These are phyloP conservation scores for Neonectria neomacrospora DNA, from an alignment of 2,329 filamentous ascomycete species.

Conservation along the genomic window DNA sequence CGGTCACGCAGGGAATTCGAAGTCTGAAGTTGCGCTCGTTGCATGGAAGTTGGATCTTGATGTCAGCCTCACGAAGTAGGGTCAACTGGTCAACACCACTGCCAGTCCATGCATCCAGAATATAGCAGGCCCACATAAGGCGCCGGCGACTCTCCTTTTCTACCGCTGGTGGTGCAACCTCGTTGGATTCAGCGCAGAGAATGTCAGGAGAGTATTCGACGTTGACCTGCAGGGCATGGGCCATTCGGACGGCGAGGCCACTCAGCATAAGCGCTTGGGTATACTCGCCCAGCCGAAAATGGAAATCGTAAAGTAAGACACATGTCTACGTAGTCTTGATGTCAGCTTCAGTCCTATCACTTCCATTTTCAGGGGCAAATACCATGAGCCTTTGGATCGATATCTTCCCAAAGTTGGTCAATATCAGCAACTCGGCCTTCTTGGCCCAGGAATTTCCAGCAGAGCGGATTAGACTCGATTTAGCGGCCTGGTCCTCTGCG, in stretches of 20 bases:
- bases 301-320: constrained; percentile 54
- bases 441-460: constrained; percentile 54
- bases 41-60: constrained; percentile 55
- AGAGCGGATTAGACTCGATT: constrained; percentile 45
- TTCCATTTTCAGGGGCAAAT: background rate
- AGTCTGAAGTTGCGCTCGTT: constrained; percentile 56
- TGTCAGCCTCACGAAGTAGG: constrained; percentile 53
- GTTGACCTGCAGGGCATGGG: constrained; percentile 55
- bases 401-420: constrained; percentile 53
- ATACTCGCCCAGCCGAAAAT: constrained; percentile 54
- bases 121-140: constrained; percentile 57
- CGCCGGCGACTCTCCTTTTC: constrained; percentile 53
- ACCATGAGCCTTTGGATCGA: constrained; percentile 55
- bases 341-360: constrained; percentile 6
- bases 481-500: constrained; percentile 46
- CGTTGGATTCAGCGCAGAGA: constrained; percentile 50
- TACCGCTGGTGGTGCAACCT: constrained; percentile 48
- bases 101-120: constrained; percentile 54
- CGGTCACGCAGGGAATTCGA: constrained; percentile 53
- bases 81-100: constrained; percentile 54
- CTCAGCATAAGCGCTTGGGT: constrained; percentile 55
- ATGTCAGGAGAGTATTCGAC: constrained; percentile 52
- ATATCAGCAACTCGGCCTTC: constrained; percentile 50
- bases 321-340: constrained; percentile 44
- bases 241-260: constrained; percentile 55